Conservation (phyloP, 805 yeast species). For the Komagataella pastoris region DNA sequence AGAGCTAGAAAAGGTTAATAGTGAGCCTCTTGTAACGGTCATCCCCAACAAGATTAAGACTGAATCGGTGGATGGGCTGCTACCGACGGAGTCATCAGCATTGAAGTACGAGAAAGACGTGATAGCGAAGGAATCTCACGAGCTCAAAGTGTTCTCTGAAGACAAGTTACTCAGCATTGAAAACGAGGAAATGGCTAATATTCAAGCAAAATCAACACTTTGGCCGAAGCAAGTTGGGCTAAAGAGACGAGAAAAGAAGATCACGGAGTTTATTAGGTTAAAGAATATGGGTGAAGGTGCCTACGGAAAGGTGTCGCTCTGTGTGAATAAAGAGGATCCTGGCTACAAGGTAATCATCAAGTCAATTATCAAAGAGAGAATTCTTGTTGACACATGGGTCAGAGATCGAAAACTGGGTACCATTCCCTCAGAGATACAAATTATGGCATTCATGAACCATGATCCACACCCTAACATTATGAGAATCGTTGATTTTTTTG, state of each 20-base stretch:
- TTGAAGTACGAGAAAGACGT: not conserved
- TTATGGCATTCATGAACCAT: slow-evolving; percentile 67
- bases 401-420: slow-evolving; percentile 86
- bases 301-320: slow-evolving; percentile 84
- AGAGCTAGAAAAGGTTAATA: not conserved
- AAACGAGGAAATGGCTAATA: slow-evolving; percentile 25
- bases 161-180: slow-evolving; percentile 25
- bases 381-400: slow-evolving; percentile 95
- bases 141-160: slow-evolving; percentile 1
- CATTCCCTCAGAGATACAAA: slow-evolving; percentile 91
- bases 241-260: slow-evolving; percentile 54
- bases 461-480: slow-evolving; percentile 83
- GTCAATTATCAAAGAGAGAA: slow-evolving; percentile 83
- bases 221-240: slow-evolving; percentile 55
- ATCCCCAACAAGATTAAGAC: not conserved
- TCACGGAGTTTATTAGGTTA: slow-evolving; percentile 55
- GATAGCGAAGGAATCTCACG: not conserved
- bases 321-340: slow-evolving; percentile 50
- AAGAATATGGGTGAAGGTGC: slow-evolving; percentile 94
- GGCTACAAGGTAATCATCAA: slow-evolving; percentile 66
- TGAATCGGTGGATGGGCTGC: not conserved
- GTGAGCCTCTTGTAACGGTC: not conserved
- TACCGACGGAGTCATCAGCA: not conserved
- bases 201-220: slow-evolving; percentile 20
- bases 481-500: slow-evolving; percentile 81